These are phyloP conservation scores for Morella rubra DNA, from an alignment of 306 rosid species.

Conservation along the genomic window DNA sequence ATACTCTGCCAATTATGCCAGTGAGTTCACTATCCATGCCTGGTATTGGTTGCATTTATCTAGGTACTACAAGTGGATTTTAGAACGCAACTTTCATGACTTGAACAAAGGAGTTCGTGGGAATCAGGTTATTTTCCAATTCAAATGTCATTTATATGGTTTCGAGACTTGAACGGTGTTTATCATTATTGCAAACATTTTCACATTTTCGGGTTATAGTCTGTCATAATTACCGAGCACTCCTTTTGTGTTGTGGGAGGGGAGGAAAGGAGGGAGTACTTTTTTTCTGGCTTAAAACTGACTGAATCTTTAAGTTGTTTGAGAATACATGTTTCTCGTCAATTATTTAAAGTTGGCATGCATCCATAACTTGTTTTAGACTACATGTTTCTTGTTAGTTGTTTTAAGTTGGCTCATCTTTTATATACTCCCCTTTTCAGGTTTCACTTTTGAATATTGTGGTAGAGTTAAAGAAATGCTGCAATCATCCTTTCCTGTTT, in stretches of 20 bases:
- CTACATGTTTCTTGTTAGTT: slow-evolving; percentile 1
- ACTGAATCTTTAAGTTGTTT: neutral
- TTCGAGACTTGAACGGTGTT: neutral
- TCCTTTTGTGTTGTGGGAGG: neutral
- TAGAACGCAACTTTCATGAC: slow-evolving; percentile 98
- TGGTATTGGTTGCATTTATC: slow-evolving; percentile 26
- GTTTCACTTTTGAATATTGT: slow-evolving; percentile 96
- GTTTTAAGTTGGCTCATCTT: neutral
- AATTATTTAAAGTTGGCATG: too few relatives aligned
- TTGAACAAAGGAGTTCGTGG: slow-evolving; percentile 99
- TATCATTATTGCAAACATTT: neutral
- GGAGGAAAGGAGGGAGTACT: neutral
- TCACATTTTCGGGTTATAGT: neutral
- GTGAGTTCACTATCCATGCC: slow-evolving; percentile 24
- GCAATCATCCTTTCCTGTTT: slow-evolving; percentile 98
- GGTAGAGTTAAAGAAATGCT: slow-evolving; percentile 98
- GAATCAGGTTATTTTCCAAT: slow-evolving; percentile 72
- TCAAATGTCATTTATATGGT: slow-evolving; percentile 15
- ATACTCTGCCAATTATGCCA: slow-evolving; percentile 2
- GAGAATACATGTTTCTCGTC: too few relatives aligned
- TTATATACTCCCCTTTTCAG: slow-evolving; percentile 40
- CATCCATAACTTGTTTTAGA: slow-evolving; percentile 2
- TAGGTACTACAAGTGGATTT: slow-evolving; percentile 99
- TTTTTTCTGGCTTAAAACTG: neutral
- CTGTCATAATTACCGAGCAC: neutral